Conservation (phyloP, 148 eudicot species). For the Fagopyrum homotropicum region DNA sequence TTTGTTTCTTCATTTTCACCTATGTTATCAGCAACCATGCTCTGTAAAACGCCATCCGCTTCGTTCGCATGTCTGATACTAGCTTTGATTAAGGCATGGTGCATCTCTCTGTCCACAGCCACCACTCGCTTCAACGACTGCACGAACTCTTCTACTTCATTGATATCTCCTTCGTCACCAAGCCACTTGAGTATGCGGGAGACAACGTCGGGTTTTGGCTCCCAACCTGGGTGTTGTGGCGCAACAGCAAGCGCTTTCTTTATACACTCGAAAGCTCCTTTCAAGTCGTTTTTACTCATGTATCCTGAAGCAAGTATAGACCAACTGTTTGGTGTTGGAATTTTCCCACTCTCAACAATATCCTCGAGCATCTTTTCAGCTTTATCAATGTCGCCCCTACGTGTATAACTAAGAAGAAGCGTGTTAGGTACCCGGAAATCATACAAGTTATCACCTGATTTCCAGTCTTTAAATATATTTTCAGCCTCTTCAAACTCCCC, state of each 20-base stretch:
- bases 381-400: constrained; percentile 29
- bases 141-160: constrained; percentile 36
- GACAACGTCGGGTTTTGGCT: constrained; percentile 28
- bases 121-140: constrained; percentile 23
- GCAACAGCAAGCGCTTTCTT: constrained; percentile 32
- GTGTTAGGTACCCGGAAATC: constrained; percentile 45
- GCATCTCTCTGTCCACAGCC: constrained; percentile 20
- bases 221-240: constrained; percentile 36
- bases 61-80: constrained; percentile 18
- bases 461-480: constrained; percentile 41
- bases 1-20: constrained; percentile 24
- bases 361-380: constrained; percentile 38
- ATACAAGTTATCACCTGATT: constrained; percentile 27
- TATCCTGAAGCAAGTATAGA: constrained; percentile 41
- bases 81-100: constrained; percentile 22
- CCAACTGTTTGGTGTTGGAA: constrained; percentile 44
- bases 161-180: constrained; percentile 27
- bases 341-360: constrained; percentile 26
- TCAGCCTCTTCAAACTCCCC: constrained; percentile 36
- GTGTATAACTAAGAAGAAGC: constrained; percentile 39
- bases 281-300: constrained; percentile 24
- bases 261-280: constrained; percentile 39
- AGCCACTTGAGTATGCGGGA: constrained; percentile 39
- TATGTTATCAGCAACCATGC: constrained; percentile 25
- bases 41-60: constrained; percentile 24